phyloP scores from a whole-genome alignment of 2,329 filamentous ascomycete species.

The Aspergillus tamarii region DNA sequence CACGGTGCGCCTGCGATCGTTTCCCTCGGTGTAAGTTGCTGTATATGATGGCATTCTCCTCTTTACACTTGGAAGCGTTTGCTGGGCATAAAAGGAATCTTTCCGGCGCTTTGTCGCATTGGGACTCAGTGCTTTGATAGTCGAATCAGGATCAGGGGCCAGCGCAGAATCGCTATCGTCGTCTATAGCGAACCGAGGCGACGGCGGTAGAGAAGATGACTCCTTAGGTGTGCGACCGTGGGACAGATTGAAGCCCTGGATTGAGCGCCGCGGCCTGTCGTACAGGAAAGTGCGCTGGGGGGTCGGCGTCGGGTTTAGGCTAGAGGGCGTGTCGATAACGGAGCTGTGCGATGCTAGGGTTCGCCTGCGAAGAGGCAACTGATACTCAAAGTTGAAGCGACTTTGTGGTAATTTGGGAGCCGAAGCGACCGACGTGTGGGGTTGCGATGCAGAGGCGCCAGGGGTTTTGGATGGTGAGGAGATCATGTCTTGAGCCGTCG shows the following conservation, averaged over 20 bases:
- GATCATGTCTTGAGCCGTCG: slow-evolving; percentile 8
- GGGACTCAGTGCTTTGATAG: slow-evolving; percentile 27
- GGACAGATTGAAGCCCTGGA: slow-evolving; percentile 29
- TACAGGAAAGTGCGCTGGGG: slow-evolving; percentile 47
- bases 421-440: slow-evolving; percentile 43
- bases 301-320: slow-evolving; percentile 45
- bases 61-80: slow-evolving; percentile 34
- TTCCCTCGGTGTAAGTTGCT: slow-evolving; percentile 33
- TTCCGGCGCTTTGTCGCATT: slow-evolving; percentile 36
- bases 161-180: slow-evolving; percentile 22
- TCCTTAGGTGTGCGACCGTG: slow-evolving; percentile 23
- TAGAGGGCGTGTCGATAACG: background rate
- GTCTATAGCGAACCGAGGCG: slow-evolving; percentile 15
- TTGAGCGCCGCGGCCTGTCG: slow-evolving; percentile 36
- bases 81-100: slow-evolving; percentile 26
- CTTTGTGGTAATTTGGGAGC: slow-evolving; percentile 25
- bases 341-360: slow-evolving; percentile 24
- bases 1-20: slow-evolving; percentile 29
- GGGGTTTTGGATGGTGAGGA: slow-evolving; percentile 7
- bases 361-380: slow-evolving; percentile 25
- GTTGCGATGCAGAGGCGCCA: slow-evolving; percentile 27
- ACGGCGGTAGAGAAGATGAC: slow-evolving; percentile 21
- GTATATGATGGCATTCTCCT: slow-evolving; percentile 37
- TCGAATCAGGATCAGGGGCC: slow-evolving; percentile 30
- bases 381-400: slow-evolving; percentile 30